Base-by-base conservation (phyloP, 148 eudicot species). In the Salicornia ramosissima region DNA sequence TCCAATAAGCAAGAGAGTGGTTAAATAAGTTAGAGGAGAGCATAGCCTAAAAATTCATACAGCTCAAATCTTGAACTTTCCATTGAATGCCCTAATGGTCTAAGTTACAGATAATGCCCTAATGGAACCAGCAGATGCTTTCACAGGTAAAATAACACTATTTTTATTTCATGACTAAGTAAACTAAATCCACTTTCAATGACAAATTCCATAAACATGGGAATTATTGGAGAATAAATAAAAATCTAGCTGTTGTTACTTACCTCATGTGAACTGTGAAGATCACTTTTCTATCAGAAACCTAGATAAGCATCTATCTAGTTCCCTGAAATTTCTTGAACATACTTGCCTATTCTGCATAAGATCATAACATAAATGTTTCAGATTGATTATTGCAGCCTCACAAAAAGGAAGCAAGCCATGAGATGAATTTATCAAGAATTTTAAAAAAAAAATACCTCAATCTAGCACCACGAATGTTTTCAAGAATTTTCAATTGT, bases 401-500 rank as follows among this genome's bases (percentile, higher is more conserved):
- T 50, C 42, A 40, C 43, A 19, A 28, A 10, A 65, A 31, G 26
- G 40, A 43, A 65, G 43, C 56, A 54, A n/a, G 21, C 29, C 42
- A 42, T 40, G 29, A 22, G 76, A 47, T 64, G 13, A 18, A 45
- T 46, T 33, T 22, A 50, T 12, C 43, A 63, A 63, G 31, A 9
- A 63, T 42, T n/a, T n/a, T n/a, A n/a, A n/a, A n/a, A 39, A 29
- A 8, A 28, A 62, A 33, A 1, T 73, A 92, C 96, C 97, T 92
- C 43, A 53, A 76, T 84, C 93, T 83, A 72, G 82, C 74, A n/a
- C 56, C 76, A 65, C 67, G 81, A 77, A 92, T 42, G 43, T 71
- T 74, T 57, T 82, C 86, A 70, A 87, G 84, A 72, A 89, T 77
- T 68, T 83, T 88, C 22, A 43, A 60, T 75, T 81, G 88, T 54